Conservation (phyloP, 495 filamentous ascomycete species). For the Aspergillus affinis region DNA sequence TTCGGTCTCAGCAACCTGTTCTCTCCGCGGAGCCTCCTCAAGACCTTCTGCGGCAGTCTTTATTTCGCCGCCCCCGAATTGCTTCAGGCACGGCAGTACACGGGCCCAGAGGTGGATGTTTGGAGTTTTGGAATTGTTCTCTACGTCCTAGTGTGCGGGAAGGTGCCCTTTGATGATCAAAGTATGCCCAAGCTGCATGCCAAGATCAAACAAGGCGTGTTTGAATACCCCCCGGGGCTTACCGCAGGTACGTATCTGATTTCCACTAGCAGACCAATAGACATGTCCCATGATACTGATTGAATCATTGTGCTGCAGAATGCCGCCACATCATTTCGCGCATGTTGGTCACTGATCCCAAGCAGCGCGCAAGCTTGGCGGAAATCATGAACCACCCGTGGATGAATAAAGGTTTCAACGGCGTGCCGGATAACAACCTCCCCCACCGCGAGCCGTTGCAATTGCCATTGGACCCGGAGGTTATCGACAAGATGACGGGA, state of each 20-base stretch:
- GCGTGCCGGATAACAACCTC: constrained; percentile 85
- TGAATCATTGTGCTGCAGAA: constrained; percentile 51
- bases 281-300: neutral
- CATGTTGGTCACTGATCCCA: constrained; percentile 96
- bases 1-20: constrained; percentile 98
- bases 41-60: constrained; percentile 96
- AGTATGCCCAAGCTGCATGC: constrained; percentile 98
- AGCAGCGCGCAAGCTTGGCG: constrained; percentile 75
- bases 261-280: neutral
- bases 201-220: constrained; percentile 96
- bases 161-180: constrained; percentile 98
- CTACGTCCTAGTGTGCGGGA: constrained; percentile 96
- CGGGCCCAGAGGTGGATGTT: constrained; percentile 93
- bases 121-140: constrained; percentile 99
- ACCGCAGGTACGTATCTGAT: constrained; percentile 65
- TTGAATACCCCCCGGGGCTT: constrained; percentile 94
- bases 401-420: constrained; percentile 91
- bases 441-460: constrained; percentile 80
- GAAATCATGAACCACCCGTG: constrained; percentile 98
- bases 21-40: constrained; percentile 79
- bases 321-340: constrained; percentile 90
- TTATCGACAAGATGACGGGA: constrained; percentile 91
- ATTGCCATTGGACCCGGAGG: constrained; percentile 77
- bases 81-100: constrained; percentile 90
- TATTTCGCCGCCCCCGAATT: constrained; percentile 98